Evolutionary conservation across 2,329 filamentous ascomycete genomes (phyloP).

Genomic region (Didymella arachidicola): DNA sequence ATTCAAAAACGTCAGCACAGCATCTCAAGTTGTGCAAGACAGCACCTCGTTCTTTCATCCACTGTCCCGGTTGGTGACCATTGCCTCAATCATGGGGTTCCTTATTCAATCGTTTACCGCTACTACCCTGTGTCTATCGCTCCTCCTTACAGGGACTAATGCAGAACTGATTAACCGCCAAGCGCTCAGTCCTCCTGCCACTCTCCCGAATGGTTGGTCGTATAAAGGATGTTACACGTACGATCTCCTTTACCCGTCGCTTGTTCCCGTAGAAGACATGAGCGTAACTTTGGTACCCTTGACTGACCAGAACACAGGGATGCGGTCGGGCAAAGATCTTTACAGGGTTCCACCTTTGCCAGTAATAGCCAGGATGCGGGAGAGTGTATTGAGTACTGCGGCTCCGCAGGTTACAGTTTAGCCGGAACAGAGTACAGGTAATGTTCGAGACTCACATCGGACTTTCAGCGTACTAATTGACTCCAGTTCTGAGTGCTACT

Average conservation of each 20-base stretch:
- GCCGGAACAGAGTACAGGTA: constrained; percentile 46
- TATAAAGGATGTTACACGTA: constrained; percentile 43
- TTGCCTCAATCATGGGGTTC: constrained; percentile 10
- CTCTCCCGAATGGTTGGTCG: constrained; percentile 26
- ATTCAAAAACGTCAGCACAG: constrained; percentile 8
- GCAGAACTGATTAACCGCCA: constrained; percentile 16
- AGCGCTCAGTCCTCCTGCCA: constrained; percentile 4
- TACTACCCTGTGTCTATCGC: constrained; percentile 11
- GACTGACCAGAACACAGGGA: constrained; percentile 20
- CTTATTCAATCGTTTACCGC: constrained; percentile 3
- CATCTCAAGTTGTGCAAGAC: constrained; percentile 4
- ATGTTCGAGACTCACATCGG: constrained; percentile 26
- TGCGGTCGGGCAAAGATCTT: constrained; percentile 24
- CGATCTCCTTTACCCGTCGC: constrained; percentile 9
- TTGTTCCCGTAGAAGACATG: neutral
- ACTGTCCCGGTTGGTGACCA: neutral
- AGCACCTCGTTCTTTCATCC: neutral
- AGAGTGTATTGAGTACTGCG: constrained; percentile 41
- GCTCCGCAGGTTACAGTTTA: constrained; percentile 34
- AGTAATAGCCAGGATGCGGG: constrained; percentile 37
- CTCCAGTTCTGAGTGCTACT: constrained; percentile 30
- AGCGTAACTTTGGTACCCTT: neutral
- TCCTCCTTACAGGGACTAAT: constrained; percentile 4
- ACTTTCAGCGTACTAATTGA: neutral
- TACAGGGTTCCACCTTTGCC: constrained; percentile 21